Conservation (phyloP, 2,329 filamentous ascomycete genomes). For the Talaromyces sp. region DNA sequence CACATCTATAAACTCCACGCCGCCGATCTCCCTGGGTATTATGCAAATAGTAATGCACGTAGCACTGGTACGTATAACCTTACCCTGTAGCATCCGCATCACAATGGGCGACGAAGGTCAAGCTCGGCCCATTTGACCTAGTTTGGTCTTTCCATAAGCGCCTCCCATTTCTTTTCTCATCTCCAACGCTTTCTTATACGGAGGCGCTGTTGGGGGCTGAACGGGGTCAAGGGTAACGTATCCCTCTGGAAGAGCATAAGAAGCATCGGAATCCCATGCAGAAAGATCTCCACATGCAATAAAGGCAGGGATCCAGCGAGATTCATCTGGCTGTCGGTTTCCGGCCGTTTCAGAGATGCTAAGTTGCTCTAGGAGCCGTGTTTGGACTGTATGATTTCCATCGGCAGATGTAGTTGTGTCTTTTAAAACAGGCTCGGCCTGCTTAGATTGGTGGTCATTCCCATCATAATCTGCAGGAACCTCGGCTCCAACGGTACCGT, state of each 20-base stretch:
- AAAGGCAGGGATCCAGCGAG: constrained; percentile 87
- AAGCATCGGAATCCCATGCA: constrained; percentile 91
- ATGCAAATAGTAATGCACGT: neutral
- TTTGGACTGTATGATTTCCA: constrained; percentile 13
- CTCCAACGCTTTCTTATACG: constrained; percentile 87
- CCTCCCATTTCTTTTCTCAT: constrained; percentile 70
- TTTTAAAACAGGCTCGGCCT: constrained; percentile 2
- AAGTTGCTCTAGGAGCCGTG: constrained; percentile 32
- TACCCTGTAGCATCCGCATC: neutral
- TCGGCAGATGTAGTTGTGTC: constrained; percentile 13
- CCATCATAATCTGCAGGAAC: constrained; percentile 33
- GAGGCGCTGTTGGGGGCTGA: constrained; percentile 91
- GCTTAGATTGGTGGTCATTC: constrained; percentile 23
- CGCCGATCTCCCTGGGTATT: neutral
- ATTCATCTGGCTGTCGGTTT: constrained; percentile 31
- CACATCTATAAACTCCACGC: neutral
- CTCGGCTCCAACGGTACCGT: constrained; percentile 30
- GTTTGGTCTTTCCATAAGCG: constrained; percentile 66
- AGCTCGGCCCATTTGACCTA: constrained; percentile 20
- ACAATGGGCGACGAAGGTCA: neutral
- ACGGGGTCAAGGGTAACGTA: constrained; percentile 84
- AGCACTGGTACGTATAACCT: neutral
- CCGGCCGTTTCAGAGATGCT: constrained; percentile 33
- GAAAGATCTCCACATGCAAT: constrained; percentile 95
- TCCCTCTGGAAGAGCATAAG: constrained; percentile 80